Percentiles rank a stretch among this genome's conserved stretches.
phyloP scores from a whole-genome alignment of 2,329 filamentous ascomycete genomes.

The Phialophora chinensis region DNA sequence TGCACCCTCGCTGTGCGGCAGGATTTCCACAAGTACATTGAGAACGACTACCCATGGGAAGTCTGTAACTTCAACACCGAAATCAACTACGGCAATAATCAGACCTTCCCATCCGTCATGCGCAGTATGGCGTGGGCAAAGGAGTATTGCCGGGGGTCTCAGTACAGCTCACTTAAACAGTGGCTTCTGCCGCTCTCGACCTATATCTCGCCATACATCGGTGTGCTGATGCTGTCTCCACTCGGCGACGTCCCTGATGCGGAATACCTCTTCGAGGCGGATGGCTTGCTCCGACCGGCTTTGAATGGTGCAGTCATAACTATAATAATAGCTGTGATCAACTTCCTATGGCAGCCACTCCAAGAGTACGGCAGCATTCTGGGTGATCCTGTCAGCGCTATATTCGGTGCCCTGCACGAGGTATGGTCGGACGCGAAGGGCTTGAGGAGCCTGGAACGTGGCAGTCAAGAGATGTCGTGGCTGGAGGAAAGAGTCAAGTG shows the following conservation, averaged over 20 bases:
- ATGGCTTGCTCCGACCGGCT: background rate
- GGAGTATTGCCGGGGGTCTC: background rate
- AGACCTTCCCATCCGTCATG: background rate
- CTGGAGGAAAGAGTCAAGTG: background rate
- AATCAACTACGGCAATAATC: background rate
- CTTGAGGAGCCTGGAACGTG: background rate
- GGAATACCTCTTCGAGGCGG: background rate
- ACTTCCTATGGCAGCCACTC: background rate
- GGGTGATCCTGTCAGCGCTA: constrained; percentile 12
- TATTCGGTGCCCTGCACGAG: constrained; percentile 9
- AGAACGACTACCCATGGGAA: background rate
- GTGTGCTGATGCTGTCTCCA: background rate
- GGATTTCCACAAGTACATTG: constrained; percentile 2
- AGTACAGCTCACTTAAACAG: background rate
- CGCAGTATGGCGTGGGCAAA: constrained; percentile 2
- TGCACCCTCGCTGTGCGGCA: background rate
- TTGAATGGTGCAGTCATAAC: background rate
- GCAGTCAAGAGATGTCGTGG: background rate
- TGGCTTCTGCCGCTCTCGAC: constrained; percentile 5
- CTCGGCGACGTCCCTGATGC: background rate
- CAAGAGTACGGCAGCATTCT: constrained; percentile 9
- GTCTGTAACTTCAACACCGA: background rate
- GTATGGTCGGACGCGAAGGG: constrained; percentile 5
- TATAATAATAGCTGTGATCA: background rate
- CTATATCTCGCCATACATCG: constrained; percentile 1